Evolutionary conservation across 257 asterid genomes (phyloP).

Genomic region (Paulownia fortunei): DNA sequence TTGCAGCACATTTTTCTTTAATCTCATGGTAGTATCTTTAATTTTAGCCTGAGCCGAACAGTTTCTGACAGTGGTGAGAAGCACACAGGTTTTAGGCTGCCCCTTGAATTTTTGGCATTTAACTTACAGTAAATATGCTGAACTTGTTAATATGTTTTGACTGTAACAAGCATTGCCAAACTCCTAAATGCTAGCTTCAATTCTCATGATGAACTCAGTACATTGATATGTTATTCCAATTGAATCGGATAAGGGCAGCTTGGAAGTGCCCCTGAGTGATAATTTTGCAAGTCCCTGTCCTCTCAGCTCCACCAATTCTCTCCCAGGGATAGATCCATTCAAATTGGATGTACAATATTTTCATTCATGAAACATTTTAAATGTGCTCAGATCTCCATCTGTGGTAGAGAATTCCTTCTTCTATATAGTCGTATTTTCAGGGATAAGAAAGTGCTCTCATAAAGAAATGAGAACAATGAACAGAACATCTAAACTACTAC

Average conservation of each 20-base stretch:
- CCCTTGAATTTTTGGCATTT: not conserved
- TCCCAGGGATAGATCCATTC: conserved; percentile 4
- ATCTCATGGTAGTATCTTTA: not conserved
- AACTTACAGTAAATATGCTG: not conserved
- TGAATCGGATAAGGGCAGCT: not conserved
- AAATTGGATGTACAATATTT: not conserved
- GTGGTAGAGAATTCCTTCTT: not conserved
- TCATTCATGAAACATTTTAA: not conserved
- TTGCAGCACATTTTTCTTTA: not conserved
- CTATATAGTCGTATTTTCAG: not conserved
- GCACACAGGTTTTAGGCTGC: not conserved
- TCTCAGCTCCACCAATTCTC: conserved; percentile 9
- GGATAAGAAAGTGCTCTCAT: not conserved
- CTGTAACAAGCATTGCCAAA: conserved; percentile 1
- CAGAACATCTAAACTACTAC: not conserved
- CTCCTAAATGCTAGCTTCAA: conserved; percentile 14
- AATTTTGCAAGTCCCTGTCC: not conserved
- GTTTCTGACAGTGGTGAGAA: not conserved
- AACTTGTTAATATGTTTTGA: not conserved
- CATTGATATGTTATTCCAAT: not conserved
- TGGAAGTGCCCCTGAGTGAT: not conserved
- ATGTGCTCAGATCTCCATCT: not conserved
- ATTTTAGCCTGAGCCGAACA: not conserved
- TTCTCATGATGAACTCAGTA: not conserved
- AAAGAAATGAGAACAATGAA: not conserved